phyloP scores from a whole-genome alignment of 192 early-diverging fungal genomes.

The Coemansia sp. region DNA sequence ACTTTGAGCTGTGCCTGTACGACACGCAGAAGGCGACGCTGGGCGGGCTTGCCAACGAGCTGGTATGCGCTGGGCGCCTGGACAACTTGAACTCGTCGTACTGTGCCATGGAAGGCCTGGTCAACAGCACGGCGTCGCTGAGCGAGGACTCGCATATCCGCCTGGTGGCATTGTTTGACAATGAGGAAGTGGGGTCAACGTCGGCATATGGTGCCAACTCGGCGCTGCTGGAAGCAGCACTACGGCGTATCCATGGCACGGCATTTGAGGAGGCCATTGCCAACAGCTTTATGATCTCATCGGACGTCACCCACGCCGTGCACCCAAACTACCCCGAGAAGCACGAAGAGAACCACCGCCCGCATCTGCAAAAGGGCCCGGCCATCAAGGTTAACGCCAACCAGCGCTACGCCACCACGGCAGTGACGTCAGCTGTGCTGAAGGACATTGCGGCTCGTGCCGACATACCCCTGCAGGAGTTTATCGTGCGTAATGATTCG shows the following conservation, averaged over 20 bases:
- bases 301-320: constrained; percentile 90
- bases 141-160: constrained; percentile 57
- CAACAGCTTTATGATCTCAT: constrained; percentile 81
- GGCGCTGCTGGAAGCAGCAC: constrained; percentile 68
- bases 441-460: constrained; percentile 72
- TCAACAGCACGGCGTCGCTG: constrained; percentile 34
- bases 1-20: constrained; percentile 97
- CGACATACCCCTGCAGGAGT: constrained; percentile 80
- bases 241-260: constrained; percentile 61
- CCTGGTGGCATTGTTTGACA: constrained; percentile 90
- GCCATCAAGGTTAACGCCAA: constrained; percentile 98
- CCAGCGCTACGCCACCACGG: constrained; percentile 80
- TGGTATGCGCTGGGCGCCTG: constrained; percentile 85
- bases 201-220: constrained; percentile 95
- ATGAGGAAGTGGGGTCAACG: constrained; percentile 93
- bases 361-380: constrained; percentile 85
- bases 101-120: constrained; percentile 64
- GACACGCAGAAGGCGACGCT: constrained; percentile 88
- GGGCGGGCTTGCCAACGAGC: constrained; percentile 89
- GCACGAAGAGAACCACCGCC: constrained; percentile 91
- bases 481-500: constrained; percentile 88
- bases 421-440: constrained; percentile 64
- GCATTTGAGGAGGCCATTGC: constrained; percentile 83
- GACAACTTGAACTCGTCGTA: constrained; percentile 98
- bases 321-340: constrained; percentile 89